Percentiles rank a stretch among this genome's conserved stretches.
Evolutionary conservation across 148 eudicot genomes (phyloP).

Genomic region (Chenopodium berlandieri): DNA sequence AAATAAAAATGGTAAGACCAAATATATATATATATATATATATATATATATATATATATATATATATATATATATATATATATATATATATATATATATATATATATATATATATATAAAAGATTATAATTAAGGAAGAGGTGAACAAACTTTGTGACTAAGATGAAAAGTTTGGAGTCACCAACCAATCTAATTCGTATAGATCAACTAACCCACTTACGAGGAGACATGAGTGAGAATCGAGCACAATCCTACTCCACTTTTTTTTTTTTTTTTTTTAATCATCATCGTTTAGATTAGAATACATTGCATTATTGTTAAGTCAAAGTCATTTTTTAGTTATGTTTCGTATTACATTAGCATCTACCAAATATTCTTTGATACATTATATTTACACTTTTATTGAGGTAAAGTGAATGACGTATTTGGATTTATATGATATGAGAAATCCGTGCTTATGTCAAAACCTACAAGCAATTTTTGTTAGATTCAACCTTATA

Average conservation of each 20-base stretch:
- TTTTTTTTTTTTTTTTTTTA: background rate
- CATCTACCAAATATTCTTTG: background rate
- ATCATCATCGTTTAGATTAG: background rate
- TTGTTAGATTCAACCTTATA: no score
- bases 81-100: no score
- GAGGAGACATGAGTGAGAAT: slow-evolving; percentile 4
- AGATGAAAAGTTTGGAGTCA: background rate
- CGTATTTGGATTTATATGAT: no score
- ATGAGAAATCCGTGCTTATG: no score
- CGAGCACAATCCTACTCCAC: background rate
- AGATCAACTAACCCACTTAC: slow-evolving; percentile 13
- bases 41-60: no score
- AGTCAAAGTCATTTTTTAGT: slow-evolving; percentile 1
- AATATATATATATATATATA: background rate
- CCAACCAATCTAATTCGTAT: background rate
- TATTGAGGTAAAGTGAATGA: background rate
- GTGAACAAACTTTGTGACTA: background rate
- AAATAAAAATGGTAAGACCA: background rate
- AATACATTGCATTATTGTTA: slow-evolving; percentile 6
- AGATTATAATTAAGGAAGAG: background rate
- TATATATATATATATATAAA: no score
- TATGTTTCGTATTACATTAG: background rate
- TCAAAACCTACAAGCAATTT: no score
- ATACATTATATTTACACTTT: background rate
- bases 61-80: no score